A percentile compares a stretch with the other conserved stretches of the same genome.
Conservation (phyloP, 2,329 filamentous ascomycete genomes). For the Hirsutella thompsonii region DNA sequence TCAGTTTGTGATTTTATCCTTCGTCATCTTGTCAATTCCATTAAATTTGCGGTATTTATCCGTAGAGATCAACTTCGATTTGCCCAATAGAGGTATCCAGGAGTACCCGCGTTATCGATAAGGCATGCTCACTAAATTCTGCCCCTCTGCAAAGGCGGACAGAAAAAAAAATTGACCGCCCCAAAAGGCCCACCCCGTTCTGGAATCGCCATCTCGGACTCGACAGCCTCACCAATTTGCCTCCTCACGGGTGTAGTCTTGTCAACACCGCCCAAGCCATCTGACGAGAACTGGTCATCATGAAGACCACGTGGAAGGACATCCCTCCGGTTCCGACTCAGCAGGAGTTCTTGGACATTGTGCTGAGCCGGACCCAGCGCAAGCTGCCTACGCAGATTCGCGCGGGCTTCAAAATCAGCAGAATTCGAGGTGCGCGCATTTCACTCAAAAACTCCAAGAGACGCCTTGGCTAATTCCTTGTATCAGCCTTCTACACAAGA, state of each 20-base stretch:
- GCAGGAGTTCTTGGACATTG: slow-evolving; percentile 96
- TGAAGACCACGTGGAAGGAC: slow-evolving; percentile 58
- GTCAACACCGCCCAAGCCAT: not conserved
- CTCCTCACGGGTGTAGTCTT: not conserved
- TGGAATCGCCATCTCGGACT: not conserved
- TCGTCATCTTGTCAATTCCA: too few relatives aligned
- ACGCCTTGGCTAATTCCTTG: slow-evolving; percentile 4
- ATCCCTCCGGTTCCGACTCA: slow-evolving; percentile 82
- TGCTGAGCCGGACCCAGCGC: slow-evolving; percentile 84
- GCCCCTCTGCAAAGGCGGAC: slow-evolving; percentile 2
- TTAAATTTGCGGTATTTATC: too few relatives aligned
- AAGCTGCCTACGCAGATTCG: slow-evolving; percentile 91
- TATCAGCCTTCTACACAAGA: slow-evolving; percentile 78
- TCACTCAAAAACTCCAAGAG: not conserved
- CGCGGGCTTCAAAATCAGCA: slow-evolving; percentile 84
- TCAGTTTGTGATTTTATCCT: too few relatives aligned
- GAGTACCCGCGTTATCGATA: not conserved
- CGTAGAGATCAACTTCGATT: too few relatives aligned
- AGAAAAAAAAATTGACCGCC: slow-evolving; percentile 21
- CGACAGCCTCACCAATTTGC: not conserved
- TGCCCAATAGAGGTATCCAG: too few relatives aligned
- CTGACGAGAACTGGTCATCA: slow-evolving; percentile 25
- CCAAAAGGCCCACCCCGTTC: slow-evolving; percentile 6
- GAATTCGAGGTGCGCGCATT: slow-evolving; percentile 52
- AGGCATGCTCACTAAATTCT: not conserved